These are phyloP conservation scores for Neckera pumila DNA, from an alignment of 225 moss, liverwort and hornwort species.

Conservation along the genomic window DNA sequence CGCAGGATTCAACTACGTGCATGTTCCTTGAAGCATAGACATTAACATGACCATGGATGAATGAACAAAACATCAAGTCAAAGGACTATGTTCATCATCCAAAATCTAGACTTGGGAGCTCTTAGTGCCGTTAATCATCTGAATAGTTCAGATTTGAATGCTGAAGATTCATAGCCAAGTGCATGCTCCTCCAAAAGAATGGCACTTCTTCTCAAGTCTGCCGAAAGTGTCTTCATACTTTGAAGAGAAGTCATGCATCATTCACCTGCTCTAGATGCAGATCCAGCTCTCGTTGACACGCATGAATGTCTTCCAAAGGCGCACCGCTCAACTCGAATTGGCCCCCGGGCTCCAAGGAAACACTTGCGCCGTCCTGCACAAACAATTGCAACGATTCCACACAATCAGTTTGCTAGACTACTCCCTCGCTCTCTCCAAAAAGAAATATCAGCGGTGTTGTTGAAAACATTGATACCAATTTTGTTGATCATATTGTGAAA, in stretches of 20 bases:
- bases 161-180: too few relatives aligned
- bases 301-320: conserved; percentile 63
- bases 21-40: too few relatives aligned
- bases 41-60: too few relatives aligned
- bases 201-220: background rate
- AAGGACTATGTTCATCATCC: background rate
- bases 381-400: background rate
- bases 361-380: conserved; percentile 56
- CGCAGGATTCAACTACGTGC: too few relatives aligned
- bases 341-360: conserved; percentile 74
- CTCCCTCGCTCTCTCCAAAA: background rate
- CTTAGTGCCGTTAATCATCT: too few relatives aligned
- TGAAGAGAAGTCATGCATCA: too few relatives aligned
- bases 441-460: background rate
- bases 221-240: background rate
- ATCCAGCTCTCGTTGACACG: conserved; percentile 54
- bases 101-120: background rate
- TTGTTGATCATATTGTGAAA: background rate
- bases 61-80: background rate
- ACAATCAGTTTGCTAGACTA: background rate
- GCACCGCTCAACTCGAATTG: conserved; percentile 83
- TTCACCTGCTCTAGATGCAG: conserved; percentile 67
- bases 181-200: background rate
- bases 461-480: background rate
- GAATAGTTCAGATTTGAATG: too few relatives aligned